Evolutionary conservation across 225 moss, liverwort and hornwort species (phyloP).

Genomic region (Sphagnum contortum): DNA sequence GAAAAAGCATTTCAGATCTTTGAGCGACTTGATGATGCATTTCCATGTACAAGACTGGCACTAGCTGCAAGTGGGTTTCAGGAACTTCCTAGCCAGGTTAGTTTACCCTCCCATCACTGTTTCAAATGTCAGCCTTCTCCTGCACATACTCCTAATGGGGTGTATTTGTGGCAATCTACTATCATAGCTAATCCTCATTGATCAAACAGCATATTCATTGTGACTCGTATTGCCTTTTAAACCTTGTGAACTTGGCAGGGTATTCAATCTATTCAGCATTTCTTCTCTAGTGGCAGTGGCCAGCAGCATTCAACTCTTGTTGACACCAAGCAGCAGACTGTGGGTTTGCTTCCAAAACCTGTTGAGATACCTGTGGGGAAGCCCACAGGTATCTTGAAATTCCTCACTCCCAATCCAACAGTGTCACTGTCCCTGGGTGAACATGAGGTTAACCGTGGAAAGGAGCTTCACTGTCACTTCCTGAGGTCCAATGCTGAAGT

Average conservation of each 20-base stretch:
- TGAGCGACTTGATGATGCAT: constrained; percentile 55
- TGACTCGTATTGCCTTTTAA: not conserved
- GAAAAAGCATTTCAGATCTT: constrained; percentile 52
- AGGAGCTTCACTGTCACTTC: not conserved
- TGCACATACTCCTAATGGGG: not conserved
- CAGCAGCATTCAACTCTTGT: constrained; percentile 11
- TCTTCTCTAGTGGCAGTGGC: constrained; percentile 34
- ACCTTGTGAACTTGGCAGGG: constrained; percentile 32
- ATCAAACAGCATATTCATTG: not conserved
- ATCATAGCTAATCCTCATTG: not conserved
- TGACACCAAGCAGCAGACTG: constrained; percentile 11
- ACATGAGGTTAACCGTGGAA: constrained; percentile 1
- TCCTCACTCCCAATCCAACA: constrained; percentile 22
- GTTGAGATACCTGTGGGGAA: constrained; percentile 21
- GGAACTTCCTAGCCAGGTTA: constrained; percentile 72
- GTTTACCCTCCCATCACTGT: no score
- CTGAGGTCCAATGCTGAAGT: not conserved
- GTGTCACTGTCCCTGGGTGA: constrained; percentile 7
- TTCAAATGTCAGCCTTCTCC: no score
- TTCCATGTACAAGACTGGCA: constrained; percentile 86
- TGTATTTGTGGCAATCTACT: not conserved
- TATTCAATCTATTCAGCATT: constrained; percentile 71
- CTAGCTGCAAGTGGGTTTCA: constrained; percentile 79
- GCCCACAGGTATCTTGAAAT: constrained; percentile 50
- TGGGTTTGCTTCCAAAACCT: constrained; percentile 6